Conservation (phyloP, 352 stramenopile species). For the Blastocystis sp. region DNA sequence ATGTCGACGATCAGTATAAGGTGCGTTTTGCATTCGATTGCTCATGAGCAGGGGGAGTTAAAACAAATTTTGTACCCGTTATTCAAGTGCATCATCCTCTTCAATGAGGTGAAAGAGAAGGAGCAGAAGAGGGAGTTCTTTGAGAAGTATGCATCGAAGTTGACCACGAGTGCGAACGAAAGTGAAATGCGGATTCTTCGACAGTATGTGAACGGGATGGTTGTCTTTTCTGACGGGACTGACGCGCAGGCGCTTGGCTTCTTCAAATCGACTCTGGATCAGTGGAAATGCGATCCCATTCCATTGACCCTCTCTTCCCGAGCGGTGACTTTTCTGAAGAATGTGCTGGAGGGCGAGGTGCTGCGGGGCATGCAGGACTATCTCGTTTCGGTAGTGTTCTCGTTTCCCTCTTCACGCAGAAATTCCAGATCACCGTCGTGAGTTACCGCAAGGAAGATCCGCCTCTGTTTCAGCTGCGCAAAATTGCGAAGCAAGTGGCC, state of each 20-base stretch:
- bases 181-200: not conserved
- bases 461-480: not conserved
- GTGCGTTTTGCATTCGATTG: not conserved
- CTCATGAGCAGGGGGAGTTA: not conserved
- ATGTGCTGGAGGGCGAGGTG: not conserved
- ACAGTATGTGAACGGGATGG: not conserved
- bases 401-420: not conserved
- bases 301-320: not conserved
- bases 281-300: not conserved
- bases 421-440: not conserved
- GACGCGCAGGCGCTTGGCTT: not conserved
- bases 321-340: not conserved
- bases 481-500: not conserved
- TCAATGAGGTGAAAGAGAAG: not conserved
- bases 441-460: not conserved
- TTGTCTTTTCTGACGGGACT: not conserved
- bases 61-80: not conserved
- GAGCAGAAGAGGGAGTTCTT: not conserved
- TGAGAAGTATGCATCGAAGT: not conserved
- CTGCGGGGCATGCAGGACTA: conserved; percentile 45
- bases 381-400: not conserved
- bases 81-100: not conserved
- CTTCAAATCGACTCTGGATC: not conserved
- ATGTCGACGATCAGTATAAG: not conserved
- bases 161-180: not conserved